Percentiles rank a stretch among this genome's conserved stretches.
Conservation (phyloP, 306 rosid species). For the Ammopiptanthus mongolicus region DNA sequence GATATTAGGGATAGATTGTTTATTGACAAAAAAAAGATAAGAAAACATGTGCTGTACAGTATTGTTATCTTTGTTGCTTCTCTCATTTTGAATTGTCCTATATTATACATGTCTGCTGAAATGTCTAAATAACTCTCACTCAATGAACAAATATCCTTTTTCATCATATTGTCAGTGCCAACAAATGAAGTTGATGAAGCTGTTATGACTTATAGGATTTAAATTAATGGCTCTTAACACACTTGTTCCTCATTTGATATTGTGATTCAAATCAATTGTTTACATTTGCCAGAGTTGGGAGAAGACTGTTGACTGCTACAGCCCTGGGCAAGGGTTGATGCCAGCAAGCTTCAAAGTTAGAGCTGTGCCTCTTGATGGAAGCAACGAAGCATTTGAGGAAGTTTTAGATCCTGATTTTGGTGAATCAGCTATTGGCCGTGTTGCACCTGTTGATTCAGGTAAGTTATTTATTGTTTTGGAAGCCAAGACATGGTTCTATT, state of each 20-base stretch:
- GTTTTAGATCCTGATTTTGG: constrained; percentile 92
- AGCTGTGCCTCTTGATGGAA: constrained; percentile 65
- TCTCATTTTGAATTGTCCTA: constrained; percentile 1
- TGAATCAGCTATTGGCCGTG: constrained; percentile 96
- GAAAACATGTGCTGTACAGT: neutral
- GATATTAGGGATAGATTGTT: constrained; percentile 7
- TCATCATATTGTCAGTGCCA: neutral
- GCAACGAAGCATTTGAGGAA: constrained; percentile 68
- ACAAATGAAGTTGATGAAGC: neutral
- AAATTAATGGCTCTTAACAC: neutral
- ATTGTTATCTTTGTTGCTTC: neutral
- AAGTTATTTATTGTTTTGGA: neutral
- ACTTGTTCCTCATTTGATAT: neutral
- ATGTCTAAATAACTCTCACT: neutral
- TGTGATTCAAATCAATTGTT: neutral
- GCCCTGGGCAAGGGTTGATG: constrained; percentile 96
- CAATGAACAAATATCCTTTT: neutral
- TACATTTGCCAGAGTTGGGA: constrained; percentile 70
- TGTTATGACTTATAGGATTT: neutral
- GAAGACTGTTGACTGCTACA: constrained; percentile 85
- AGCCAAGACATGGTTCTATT: neutral
- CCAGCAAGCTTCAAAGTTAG: constrained; percentile 91
- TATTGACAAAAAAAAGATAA: neutral
- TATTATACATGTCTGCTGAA: neutral
- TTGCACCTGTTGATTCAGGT: constrained; percentile 95